A percentile compares a stretch with the other conserved stretches of the same genome.
phyloP scores from a whole-genome alignment of 2,329 filamentous ascomycete species.

The Cladosporium sp. region DNA sequence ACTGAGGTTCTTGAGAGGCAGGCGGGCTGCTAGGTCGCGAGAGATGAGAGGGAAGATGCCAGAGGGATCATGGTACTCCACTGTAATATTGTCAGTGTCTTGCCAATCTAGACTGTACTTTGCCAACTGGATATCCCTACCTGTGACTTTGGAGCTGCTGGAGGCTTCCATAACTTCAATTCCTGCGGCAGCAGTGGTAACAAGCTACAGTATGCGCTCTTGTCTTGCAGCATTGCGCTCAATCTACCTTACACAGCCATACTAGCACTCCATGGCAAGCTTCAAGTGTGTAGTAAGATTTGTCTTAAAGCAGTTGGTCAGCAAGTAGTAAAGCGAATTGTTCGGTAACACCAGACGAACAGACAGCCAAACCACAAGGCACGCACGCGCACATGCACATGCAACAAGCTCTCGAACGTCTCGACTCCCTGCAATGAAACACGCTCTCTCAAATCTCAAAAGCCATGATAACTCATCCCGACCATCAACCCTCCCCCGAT shows the following conservation, averaged over 20 bases:
- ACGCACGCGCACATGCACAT: slow-evolving; percentile 4
- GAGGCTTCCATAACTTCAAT: slow-evolving; percentile 37
- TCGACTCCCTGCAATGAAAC: slow-evolving; percentile 4
- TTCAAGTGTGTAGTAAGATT: not conserved
- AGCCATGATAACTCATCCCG: not conserved
- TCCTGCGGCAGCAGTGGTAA: slow-evolving; percentile 21
- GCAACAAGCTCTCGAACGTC: not conserved
- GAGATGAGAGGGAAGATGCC: slow-evolving; percentile 81
- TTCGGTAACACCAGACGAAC: not conserved
- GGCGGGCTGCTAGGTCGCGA: slow-evolving; percentile 71
- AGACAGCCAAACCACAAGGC: not conserved
- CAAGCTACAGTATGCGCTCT: not conserved
- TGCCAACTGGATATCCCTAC: slow-evolving; percentile 29
- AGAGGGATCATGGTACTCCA: slow-evolving; percentile 95
- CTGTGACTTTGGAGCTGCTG: slow-evolving; percentile 53
- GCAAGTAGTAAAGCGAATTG: not conserved
- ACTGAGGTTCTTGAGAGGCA: slow-evolving; percentile 88
- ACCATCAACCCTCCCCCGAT: slow-evolving; percentile 7
- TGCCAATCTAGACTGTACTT: not conserved
- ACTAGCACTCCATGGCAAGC: not conserved
- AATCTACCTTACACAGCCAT: not conserved
- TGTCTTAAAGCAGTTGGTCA: not conserved
- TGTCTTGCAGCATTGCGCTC: slow-evolving; percentile 31
- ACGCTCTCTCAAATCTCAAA: slow-evolving; percentile 5
- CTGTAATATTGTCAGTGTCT: slow-evolving; percentile 47